Conservation (phyloP, 2,329 filamentous ascomycete genomes). For the Hirsutella thompsonii region DNA sequence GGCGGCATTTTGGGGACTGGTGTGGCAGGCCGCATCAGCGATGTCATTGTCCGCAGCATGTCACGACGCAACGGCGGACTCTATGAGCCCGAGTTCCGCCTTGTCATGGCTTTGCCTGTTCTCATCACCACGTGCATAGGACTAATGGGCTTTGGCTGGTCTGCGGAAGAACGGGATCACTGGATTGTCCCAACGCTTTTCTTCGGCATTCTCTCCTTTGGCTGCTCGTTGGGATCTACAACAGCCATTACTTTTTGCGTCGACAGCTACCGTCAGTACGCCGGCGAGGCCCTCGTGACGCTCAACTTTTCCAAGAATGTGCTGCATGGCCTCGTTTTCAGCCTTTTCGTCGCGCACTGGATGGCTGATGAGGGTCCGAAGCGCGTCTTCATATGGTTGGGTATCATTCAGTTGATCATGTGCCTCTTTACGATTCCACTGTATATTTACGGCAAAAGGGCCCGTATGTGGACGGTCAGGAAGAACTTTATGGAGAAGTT, state of each 20-base stretch:
- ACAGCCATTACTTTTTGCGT: conserved; percentile 91
- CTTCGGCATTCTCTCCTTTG: conserved; percentile 85
- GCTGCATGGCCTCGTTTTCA: conserved; percentile 79
- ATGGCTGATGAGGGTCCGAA: conserved; percentile 62
- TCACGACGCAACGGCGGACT: conserved; percentile 77
- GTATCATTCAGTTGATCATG: conserved; percentile 69
- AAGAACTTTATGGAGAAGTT: conserved; percentile 77
- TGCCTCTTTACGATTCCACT: conserved; percentile 72
- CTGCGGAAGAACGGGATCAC: conserved; percentile 54
- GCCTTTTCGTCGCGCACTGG: conserved; percentile 81
- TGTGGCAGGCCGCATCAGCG: conserved; percentile 78
- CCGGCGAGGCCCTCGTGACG: conserved; percentile 86
- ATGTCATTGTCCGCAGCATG: conserved; percentile 74
- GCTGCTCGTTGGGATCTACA: conserved; percentile 79
- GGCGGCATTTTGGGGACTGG: conserved; percentile 84
- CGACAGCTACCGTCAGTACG: conserved; percentile 86
- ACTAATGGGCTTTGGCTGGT: conserved; percentile 96
- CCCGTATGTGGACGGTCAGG: conserved; percentile 86
- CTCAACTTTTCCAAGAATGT: conserved; percentile 93
- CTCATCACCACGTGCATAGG: conserved; percentile 68
- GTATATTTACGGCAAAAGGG: conserved; percentile 87
- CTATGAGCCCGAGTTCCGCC: conserved; percentile 87
- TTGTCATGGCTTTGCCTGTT: conserved; percentile 78
- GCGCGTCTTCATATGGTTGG: conserved; percentile 69
- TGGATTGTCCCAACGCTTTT: conserved; percentile 93